A percentile compares a stretch with the other conserved stretches of the same genome.
Evolutionary conservation across 495 filamentous ascomycete species (phyloP).

Genomic region (Tirmania nivea): DNA sequence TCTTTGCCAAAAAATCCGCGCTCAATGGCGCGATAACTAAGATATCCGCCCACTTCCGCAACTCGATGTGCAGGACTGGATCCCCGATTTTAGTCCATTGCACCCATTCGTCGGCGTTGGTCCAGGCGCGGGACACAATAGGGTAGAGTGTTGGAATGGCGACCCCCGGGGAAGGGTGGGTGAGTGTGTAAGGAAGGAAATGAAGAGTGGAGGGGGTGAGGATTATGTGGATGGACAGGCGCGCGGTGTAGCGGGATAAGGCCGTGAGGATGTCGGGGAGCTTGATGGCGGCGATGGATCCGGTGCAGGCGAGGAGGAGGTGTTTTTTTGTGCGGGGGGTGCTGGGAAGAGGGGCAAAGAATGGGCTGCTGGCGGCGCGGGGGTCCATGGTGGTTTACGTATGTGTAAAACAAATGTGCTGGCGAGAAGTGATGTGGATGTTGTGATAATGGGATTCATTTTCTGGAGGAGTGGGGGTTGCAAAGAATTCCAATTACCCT

Average conservation of each 20-base stretch:
- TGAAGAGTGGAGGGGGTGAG: conserved; percentile 46
- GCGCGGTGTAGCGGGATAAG: conserved; percentile 28
- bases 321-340: conserved; percentile 17
- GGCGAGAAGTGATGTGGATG: no score
- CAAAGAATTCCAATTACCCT: no score
- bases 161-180: conserved; percentile 30
- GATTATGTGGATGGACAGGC: conserved; percentile 54
- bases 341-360: no score
- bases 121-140: conserved; percentile 33
- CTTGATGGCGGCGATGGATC: conserved; percentile 78
- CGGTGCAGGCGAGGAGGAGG: conserved; percentile 55
- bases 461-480: no score
- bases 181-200: conserved; percentile 54
- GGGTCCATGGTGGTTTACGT: no score
- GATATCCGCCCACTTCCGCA: conserved; percentile 58
- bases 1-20: conserved; percentile 66
- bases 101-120: conserved; percentile 61
- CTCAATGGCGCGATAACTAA: conserved; percentile 57
- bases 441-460: no score
- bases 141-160: conserved; percentile 8
- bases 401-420: no score
- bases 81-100: conserved; percentile 26
- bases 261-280: conserved; percentile 46
- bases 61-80: conserved; percentile 65
- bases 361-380: no score